phyloP scores from a whole-genome alignment of 768 basidiomycete species.

The Mycena indigotica region DNA sequence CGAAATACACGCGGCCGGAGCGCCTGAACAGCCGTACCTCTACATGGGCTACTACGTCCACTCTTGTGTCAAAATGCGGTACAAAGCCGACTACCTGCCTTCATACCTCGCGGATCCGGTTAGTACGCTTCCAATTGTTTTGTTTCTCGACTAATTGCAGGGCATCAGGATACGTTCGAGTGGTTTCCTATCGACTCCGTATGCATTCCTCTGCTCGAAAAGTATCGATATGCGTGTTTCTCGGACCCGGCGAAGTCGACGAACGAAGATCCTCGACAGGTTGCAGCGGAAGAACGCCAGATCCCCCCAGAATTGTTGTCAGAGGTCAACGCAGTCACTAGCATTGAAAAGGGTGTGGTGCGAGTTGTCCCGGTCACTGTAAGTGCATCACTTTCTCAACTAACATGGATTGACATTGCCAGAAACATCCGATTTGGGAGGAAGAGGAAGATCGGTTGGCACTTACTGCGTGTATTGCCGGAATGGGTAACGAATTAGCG shows the following conservation, averaged over 20 bases:
- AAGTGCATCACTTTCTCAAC: neutral
- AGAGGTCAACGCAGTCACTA: slow-evolving; percentile 17
- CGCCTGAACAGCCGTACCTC: slow-evolving; percentile 60
- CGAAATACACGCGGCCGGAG: slow-evolving; percentile 76
- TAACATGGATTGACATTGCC: slow-evolving; percentile 19
- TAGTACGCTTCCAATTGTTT: no score
- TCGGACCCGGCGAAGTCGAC: slow-evolving; percentile 62
- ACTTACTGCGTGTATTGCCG: slow-evolving; percentile 45
- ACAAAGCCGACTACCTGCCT: slow-evolving; percentile 92
- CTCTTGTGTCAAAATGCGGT: slow-evolving; percentile 91
- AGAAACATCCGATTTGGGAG: slow-evolving; percentile 32
- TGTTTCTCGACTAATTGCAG: no score
- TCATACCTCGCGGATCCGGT: slow-evolving; percentile 90
- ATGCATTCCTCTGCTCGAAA: slow-evolving; percentile 65
- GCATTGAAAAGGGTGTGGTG: slow-evolving; percentile 20
- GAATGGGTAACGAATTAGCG: slow-evolving; percentile 46
- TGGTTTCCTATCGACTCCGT: slow-evolving; percentile 66
- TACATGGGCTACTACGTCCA: slow-evolving; percentile 97
- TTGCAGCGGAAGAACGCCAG: neutral
- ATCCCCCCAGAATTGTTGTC: slow-evolving; percentile 7
- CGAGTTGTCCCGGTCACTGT: slow-evolving; percentile 19
- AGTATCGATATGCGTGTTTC: slow-evolving; percentile 70
- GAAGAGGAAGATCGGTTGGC: slow-evolving; percentile 33
- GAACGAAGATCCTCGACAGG: slow-evolving; percentile 26
- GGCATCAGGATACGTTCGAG: slow-evolving; percentile 70